Evolutionary conservation across 2,329 filamentous ascomycete species (phyloP), one percentile per base, ranked within the genome.

Genomic region (Beauveria australis): DNA sequence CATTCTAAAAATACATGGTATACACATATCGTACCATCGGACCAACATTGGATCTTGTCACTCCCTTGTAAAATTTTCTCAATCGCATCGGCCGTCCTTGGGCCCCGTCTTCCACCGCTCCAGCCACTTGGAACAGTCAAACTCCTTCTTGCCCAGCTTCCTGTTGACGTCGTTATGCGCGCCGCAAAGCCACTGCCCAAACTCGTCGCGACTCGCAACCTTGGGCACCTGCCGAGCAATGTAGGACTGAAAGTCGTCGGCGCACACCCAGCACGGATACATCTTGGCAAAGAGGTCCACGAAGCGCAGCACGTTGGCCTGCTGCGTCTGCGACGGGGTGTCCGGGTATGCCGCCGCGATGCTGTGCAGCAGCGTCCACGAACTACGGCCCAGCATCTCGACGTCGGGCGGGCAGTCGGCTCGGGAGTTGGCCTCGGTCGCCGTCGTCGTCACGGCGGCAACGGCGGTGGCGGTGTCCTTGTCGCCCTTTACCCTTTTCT

Each of bases 251-350:
- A 99, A 97, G 71, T 97, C 93, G 63, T 93, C 89, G 40, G 92
- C 94, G 74, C 94, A 99, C 3, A 89, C 84, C 91, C 92, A 96
- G 78, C 94, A 99, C 4, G 94, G 94, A 71, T 99, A 99, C 22
- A 97, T 75, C 66, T 88, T 89, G 28, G 89, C 87, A 72, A 99
- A 96, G 2, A 92, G 79, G 26, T 79, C 77, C 67, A 99, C 81
- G 75, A 99, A 97, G 56, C 84, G 81, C 60, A 80, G 79, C 67
- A 95, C 88, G 67, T 97, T 89, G 33, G 78, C 76, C 71, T 97
- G 91, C 67, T 96, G 84, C 10, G 78, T 73, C 1, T 78, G 73
- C 0, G 87, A 84, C 0, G 94, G 91, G 8, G 72, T 74, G 8
- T 81, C 78, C 1, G 94, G 94, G 73, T 97, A 99, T 16, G 85